Conservation (phyloP, 176 grass and related monocot species). For the Lolium multiflorum region DNA sequence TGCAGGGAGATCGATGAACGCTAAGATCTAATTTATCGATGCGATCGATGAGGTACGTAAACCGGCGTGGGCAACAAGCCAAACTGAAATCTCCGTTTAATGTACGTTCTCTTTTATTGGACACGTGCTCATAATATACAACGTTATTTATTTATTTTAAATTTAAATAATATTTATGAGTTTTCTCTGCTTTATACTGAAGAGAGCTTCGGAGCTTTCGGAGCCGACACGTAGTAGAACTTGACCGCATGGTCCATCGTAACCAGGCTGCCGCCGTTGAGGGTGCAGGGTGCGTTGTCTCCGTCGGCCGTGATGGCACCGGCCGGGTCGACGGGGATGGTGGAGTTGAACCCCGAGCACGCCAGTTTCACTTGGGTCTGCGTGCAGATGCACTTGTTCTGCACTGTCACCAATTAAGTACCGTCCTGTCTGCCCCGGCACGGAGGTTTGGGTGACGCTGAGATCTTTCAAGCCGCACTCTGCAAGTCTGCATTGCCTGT, state of each 20-base stretch:
- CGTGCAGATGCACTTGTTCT: conserved; percentile 14
- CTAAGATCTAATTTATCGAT: too few relatives aligned
- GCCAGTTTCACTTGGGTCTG: conserved; percentile 3
- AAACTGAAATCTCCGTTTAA: too few relatives aligned
- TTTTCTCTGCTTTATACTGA: too few relatives aligned
- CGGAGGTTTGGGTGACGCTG: background rate
- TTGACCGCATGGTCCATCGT: background rate
- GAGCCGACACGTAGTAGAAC: background rate
- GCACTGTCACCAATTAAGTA: background rate
- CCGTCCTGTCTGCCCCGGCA: background rate
- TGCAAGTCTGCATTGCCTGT: background rate
- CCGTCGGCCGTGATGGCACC: background rate
- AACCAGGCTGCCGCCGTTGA: background rate
- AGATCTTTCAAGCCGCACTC: background rate
- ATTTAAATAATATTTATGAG: too few relatives aligned
- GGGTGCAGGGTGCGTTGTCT: background rate
- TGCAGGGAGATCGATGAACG: too few relatives aligned
- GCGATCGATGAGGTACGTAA: too few relatives aligned
- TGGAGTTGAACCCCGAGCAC: background rate
- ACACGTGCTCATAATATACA: too few relatives aligned
- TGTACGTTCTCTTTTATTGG: too few relatives aligned
- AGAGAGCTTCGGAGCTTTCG: too few relatives aligned
- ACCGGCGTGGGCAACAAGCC: too few relatives aligned
- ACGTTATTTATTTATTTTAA: too few relatives aligned
- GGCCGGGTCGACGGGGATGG: background rate